These are phyloP conservation scores for Asterochloris sp. DNA, from an alignment of 139 green algal species.

Conservation along the genomic window DNA sequence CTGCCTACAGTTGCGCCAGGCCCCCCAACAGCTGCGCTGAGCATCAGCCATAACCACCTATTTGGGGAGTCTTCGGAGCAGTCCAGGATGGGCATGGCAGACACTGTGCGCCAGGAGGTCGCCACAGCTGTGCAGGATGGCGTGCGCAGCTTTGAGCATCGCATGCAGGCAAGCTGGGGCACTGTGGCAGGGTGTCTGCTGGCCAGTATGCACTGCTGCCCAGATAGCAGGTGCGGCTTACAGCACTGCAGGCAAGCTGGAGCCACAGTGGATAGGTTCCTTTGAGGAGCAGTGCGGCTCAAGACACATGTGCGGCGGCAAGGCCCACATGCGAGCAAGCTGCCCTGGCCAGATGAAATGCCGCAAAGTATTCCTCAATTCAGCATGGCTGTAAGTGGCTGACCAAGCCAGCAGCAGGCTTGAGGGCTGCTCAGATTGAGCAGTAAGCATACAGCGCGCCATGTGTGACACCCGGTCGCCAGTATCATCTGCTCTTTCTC, in stretches of 20 bases:
- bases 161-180: not conserved
- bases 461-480: too few relatives aligned
- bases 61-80: not conserved
- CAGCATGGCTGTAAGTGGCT: not conserved
- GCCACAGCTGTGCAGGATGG: not conserved
- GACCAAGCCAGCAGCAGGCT: not conserved
- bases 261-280: not conserved
- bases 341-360: not conserved
- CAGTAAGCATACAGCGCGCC: too few relatives aligned
- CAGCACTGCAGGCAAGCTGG: not conserved
- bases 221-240: not conserved
- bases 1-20: too few relatives aligned
- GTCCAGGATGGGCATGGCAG: not conserved
- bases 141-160: not conserved
- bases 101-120: not conserved
- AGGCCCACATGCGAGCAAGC: not conserved
- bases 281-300: not conserved
- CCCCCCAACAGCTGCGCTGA: too few relatives aligned
- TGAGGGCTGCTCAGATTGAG: too few relatives aligned
- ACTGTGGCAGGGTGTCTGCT: not conserved
- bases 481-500: too few relatives aligned
- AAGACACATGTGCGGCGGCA: not conserved
- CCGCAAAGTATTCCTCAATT: not conserved
- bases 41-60: not conserved
- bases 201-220: not conserved